phyloP scores from a whole-genome alignment of 768 basidiomycete genomes.

The Thelephora aurantiotincta region DNA sequence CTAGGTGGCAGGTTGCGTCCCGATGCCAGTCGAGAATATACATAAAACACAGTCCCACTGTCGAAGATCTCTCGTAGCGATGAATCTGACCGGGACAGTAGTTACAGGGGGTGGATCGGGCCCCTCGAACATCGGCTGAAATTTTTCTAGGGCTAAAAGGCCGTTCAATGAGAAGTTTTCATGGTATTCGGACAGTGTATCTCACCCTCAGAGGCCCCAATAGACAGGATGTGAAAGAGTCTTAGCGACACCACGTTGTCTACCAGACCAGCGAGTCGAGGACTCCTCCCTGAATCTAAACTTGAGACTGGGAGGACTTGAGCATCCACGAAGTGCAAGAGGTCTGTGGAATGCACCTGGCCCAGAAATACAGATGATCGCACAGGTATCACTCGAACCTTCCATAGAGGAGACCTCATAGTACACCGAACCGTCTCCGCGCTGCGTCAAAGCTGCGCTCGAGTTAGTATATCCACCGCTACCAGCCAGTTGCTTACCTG shows the following conservation, averaged over 20 bases:
- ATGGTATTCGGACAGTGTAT: neutral
- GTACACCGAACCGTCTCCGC: conserved; percentile 14
- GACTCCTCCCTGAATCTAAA: conserved; percentile 3
- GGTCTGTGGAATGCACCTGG: conserved; percentile 13
- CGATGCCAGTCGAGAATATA: conserved; percentile 11
- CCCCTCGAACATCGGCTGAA: conserved; percentile 15
- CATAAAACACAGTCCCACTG: conserved; percentile 47
- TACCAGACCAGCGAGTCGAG: conserved; percentile 9
- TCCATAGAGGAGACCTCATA: conserved; percentile 38
- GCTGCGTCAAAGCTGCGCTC: neutral
- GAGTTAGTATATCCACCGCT: neutral
- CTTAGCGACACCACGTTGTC: conserved; percentile 26
- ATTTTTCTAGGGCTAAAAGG: conserved; percentile 8
- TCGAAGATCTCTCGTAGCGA: conserved; percentile 27
- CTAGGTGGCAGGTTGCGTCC: too few species aligned
- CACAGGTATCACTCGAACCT: conserved; percentile 25
- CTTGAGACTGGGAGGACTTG: neutral
- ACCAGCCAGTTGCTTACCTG: conserved; percentile 20
- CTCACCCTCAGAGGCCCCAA: conserved; percentile 16
- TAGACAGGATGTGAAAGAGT: conserved; percentile 27
- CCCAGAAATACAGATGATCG: conserved; percentile 29
- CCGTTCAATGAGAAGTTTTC: neutral
- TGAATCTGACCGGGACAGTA: conserved; percentile 34
- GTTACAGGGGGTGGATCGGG: conserved; percentile 24
- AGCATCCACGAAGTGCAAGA: conserved; percentile 6